These are phyloP conservation scores for Cladophialophora immunda DNA, from an alignment of 2,329 filamentous ascomycete species.

Conservation along the genomic window DNA sequence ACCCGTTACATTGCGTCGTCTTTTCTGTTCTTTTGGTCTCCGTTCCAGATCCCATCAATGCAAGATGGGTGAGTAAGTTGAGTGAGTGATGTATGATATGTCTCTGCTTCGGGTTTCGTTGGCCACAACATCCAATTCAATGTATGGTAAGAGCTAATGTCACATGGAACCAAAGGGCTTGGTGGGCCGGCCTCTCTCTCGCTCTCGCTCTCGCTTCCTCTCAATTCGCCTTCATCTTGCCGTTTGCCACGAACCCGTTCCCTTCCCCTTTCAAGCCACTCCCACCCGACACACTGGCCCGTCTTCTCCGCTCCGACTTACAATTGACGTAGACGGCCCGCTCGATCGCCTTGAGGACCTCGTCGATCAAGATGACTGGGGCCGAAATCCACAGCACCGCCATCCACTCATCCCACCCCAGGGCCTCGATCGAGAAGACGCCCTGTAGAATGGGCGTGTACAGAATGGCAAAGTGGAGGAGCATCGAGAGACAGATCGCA, in stretches of 20 bases:
- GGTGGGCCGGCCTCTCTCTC: background rate
- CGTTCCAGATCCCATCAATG: too few species aligned
- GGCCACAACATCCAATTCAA: background rate
- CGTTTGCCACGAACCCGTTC: conserved; percentile 37
- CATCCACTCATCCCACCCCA: conserved; percentile 89
- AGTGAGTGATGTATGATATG: too few species aligned
- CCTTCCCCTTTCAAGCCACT: conserved; percentile 14
- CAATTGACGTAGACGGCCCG: conserved; percentile 64
- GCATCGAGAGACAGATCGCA: conserved; percentile 91
- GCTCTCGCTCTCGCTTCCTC: background rate
- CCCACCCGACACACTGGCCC: conserved; percentile 10
- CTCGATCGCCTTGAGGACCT: conserved; percentile 81
- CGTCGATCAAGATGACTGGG: conserved; percentile 89
- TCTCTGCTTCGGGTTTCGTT: background rate
- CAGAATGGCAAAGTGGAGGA: conserved; percentile 89
- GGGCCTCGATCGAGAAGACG: conserved; percentile 88
- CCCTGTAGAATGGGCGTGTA: conserved; percentile 89
- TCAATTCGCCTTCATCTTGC: conserved; percentile 41
- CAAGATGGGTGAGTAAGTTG: too few species aligned
- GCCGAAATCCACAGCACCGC: conserved; percentile 87
- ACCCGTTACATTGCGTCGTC: background rate
- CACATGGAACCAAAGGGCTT: background rate
- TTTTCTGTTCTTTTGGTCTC: background rate
- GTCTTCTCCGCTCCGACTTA: conserved; percentile 13
- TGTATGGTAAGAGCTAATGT: background rate